These are phyloP conservation scores for Beauveria scarabaeidicola DNA, from an alignment of 2,329 filamentous ascomycete genomes.

Conservation along the genomic window DNA sequence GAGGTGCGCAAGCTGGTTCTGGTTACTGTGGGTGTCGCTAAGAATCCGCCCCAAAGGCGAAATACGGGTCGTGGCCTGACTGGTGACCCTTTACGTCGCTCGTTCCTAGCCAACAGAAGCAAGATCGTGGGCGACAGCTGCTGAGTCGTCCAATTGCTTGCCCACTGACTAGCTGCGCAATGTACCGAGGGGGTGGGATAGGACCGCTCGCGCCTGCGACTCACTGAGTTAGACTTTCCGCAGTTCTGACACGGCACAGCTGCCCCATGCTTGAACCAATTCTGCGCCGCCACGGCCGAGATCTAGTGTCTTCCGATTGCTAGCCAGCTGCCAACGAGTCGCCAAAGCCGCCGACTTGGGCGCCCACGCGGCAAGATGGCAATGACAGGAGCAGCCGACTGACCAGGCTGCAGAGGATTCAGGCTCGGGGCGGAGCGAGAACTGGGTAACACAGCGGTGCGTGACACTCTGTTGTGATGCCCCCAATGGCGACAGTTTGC, in stretches of 20 bases:
- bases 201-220: slow-evolving; percentile 3
- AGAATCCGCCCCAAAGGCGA: slow-evolving; percentile 5
- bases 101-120: slow-evolving; percentile 4
- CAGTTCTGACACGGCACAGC: not conserved
- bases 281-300: not conserved
- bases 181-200: not conserved
- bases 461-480: not conserved
- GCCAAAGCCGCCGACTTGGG: not conserved
- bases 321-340: not conserved
- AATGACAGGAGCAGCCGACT: not conserved
- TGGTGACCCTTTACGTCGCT: slow-evolving; percentile 1
- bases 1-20: not conserved
- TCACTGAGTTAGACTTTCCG: slow-evolving; percentile 5
- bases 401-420: not conserved
- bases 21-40: slow-evolving; percentile 1
- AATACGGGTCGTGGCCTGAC: slow-evolving; percentile 11
- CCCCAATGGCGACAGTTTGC: not conserved
- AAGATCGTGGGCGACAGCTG: slow-evolving; percentile 5
- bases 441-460: not conserved
- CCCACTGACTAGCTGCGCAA: slow-evolving; percentile 5
- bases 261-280: not conserved
- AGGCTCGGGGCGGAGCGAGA: not conserved
- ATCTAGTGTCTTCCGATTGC: not conserved
- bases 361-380: not conserved
- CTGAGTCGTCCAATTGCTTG: slow-evolving; percentile 3